These are phyloP conservation scores for Trichopus zeylanicus DNA, from an alignment of 116 monocot species.

Conservation along the genomic window DNA sequence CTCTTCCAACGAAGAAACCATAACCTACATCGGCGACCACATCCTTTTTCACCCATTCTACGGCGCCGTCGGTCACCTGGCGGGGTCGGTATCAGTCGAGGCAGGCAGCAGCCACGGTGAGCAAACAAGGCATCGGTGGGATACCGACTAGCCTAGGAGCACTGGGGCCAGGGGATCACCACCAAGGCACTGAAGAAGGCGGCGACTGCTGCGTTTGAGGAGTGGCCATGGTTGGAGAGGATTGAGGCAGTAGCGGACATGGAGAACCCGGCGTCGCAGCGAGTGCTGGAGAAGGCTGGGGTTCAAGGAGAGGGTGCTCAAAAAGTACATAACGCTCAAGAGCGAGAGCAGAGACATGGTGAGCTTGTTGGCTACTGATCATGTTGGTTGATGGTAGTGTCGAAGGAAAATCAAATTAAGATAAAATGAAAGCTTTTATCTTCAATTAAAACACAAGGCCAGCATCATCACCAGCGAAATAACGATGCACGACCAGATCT, in stretches of 20 bases:
- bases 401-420: no score
- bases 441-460: no score
- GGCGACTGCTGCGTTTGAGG: conserved; percentile 7
- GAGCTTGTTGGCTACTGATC: no score
- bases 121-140: conserved; percentile 23
- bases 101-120: neutral
- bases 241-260: conserved; percentile 41
- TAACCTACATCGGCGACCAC: conserved; percentile 3
- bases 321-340: conserved; percentile 17
- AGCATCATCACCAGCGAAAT: no score
- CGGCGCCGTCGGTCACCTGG: conserved; percentile 5
- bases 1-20: neutral
- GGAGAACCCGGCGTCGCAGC: conserved; percentile 38
- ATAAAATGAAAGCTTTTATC: no score
- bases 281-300: conserved; percentile 36
- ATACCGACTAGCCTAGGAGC: conserved; percentile 31
- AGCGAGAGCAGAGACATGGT: conserved; percentile 18
- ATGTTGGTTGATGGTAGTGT: no score
- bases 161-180: conserved; percentile 43
- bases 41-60: conserved; percentile 10
- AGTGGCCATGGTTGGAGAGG: conserved; percentile 26
- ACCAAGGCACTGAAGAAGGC: conserved; percentile 30
- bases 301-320: conserved; percentile 21
- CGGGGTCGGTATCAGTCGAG: conserved; percentile 11
- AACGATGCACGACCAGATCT: no score